These are phyloP conservation scores for Terfezia claveryi DNA, from an alignment of 495 filamentous ascomycete species.

Conservation along the genomic window DNA sequence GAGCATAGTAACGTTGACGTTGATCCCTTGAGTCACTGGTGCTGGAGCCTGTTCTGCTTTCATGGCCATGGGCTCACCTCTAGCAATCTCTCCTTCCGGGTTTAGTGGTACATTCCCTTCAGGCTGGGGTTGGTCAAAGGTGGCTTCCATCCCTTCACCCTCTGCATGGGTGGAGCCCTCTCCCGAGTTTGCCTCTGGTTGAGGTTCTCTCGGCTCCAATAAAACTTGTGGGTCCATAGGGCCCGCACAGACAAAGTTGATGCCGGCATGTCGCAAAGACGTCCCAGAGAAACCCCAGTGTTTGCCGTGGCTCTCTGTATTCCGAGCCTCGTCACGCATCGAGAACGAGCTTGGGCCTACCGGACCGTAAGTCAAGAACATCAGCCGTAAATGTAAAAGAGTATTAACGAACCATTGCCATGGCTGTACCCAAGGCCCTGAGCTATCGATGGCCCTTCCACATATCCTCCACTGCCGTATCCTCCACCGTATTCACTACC, in stretches of 20 bases:
- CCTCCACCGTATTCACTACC: no score
- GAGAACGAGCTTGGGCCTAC: constrained; percentile 23
- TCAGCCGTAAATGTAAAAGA: no score
- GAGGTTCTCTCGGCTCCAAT: constrained; percentile 12
- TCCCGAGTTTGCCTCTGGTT: constrained; percentile 2
- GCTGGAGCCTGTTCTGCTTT: no score
- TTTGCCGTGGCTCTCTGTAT: constrained; percentile 40
- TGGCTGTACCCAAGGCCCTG: no score
- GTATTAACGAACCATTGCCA: no score
- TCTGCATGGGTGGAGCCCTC: not conserved
- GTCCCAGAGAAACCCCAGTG: constrained; percentile 20
- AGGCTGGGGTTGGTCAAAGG: not conserved
- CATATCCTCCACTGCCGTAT: no score
- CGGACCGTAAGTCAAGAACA: no score
- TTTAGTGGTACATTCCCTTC: not conserved
- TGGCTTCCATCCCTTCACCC: not conserved
- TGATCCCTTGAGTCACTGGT: not conserved
- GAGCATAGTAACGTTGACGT: not conserved
- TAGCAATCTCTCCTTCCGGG: not conserved
- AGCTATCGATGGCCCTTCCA: no score
- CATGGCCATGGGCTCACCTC: no score
- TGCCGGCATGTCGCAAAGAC: constrained; percentile 22
- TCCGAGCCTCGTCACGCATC: constrained; percentile 53
- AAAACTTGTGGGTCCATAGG: constrained; percentile 27
- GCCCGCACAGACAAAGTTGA: constrained; percentile 51